Evolutionary conservation across 345 rosid genomes (phyloP).

Genomic region (Syzygium aromaticum): DNA sequence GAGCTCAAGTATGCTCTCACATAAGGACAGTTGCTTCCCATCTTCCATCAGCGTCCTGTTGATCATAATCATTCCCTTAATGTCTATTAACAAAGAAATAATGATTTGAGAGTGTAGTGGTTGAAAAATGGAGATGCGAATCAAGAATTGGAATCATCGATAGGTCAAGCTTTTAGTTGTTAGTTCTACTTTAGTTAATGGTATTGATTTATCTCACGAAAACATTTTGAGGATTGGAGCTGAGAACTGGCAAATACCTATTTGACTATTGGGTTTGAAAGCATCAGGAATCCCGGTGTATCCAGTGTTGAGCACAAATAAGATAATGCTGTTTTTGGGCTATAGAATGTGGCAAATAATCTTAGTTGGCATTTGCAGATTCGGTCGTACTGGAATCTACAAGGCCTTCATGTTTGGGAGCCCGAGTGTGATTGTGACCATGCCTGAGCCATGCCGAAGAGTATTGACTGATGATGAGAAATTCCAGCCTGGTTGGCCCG

Average conservation of each 20-base stretch:
- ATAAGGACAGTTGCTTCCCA: not conserved
- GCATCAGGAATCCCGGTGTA: not conserved
- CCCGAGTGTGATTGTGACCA: conserved; percentile 72
- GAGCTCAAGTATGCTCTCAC: not conserved
- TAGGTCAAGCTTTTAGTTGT: not conserved
- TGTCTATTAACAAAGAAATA: not conserved
- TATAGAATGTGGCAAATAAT: not conserved
- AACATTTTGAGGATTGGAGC: not conserved
- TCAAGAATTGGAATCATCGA: not conserved
- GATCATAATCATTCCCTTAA: not conserved
- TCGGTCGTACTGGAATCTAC: conserved; percentile 55
- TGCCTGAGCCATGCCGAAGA: conserved; percentile 51
- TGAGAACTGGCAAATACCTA: not conserved
- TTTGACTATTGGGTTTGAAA: not conserved
- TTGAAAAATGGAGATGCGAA: not conserved
- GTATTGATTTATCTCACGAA: not conserved
- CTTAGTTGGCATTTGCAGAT: conserved; percentile 25
- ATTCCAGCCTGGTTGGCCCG: conserved; percentile 82
- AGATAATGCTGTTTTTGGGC: not conserved
- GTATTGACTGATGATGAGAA: conserved; percentile 63
- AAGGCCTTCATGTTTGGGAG: conserved; percentile 79
- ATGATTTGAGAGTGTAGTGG: not conserved
- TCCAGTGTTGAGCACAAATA: not conserved
- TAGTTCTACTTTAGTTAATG: not conserved
- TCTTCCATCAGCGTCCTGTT: not conserved